A percentile compares a stretch with the other conserved stretches of the same genome.
Evolutionary conservation across 805 yeast genomes (phyloP).

Genomic region (Candida michaelii): DNA sequence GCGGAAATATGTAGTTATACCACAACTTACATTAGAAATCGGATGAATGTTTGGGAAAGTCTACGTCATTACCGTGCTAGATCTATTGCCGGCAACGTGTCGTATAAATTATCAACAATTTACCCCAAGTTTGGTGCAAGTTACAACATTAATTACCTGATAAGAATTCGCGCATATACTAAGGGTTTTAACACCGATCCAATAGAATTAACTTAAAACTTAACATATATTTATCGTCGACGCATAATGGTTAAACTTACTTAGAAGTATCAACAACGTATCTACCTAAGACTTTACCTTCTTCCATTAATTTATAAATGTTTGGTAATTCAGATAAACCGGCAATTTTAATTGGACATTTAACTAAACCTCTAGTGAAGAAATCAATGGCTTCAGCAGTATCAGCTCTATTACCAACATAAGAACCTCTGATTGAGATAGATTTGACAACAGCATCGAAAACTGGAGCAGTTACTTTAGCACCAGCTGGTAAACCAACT

Average conservation of each 20-base stretch:
- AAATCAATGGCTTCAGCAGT: conserved; percentile 46
- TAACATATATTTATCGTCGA: not conserved
- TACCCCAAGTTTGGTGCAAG: too few species aligned
- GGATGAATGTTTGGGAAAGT: too few species aligned
- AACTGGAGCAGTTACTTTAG: conserved; percentile 39
- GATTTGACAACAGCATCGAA: conserved; percentile 43
- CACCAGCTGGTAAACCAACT: conserved; percentile 48
- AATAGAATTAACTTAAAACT: not conserved
- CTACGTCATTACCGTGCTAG: too few species aligned
- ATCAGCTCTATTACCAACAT: conserved; percentile 49
- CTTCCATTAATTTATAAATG: conserved; percentile 41
- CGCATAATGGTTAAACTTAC: conserved; percentile 15
- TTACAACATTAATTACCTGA: too few species aligned
- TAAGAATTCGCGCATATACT: too few species aligned
- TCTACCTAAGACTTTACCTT: conserved; percentile 44
- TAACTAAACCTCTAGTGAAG: conserved; percentile 43
- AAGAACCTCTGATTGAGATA: conserved; percentile 40
- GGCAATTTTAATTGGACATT: conserved; percentile 42
- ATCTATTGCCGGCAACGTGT: too few species aligned
- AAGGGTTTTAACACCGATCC: not conserved
- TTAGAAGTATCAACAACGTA: conserved; percentile 45
- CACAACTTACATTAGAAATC: too few species aligned
- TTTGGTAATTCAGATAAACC: conserved; percentile 41
- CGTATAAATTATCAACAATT: too few species aligned
- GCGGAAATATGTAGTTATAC: too few species aligned